Percentiles rank a stretch among this genome's conserved stretches.
Evolutionary conservation across 2,329 filamentous ascomycete species (phyloP).

Genomic region (Pseudogymnoascus destructans): DNA sequence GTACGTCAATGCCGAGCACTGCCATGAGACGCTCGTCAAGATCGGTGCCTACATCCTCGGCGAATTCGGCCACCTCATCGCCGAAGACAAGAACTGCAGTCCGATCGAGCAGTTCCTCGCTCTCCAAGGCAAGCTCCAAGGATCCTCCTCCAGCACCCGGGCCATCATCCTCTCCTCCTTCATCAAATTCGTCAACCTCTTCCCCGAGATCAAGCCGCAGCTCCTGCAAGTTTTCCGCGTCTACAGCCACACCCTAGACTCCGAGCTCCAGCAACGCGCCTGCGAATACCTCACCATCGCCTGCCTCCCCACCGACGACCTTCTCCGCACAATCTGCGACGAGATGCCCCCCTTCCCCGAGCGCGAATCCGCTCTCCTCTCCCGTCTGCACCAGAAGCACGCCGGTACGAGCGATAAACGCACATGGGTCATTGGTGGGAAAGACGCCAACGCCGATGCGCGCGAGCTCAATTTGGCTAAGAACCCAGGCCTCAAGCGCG

Average conservation of each 20-base stretch:
- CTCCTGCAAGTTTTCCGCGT: constrained; percentile 78
- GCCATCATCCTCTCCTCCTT: constrained; percentile 93
- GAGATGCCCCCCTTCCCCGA: constrained; percentile 99
- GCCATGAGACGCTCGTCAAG: constrained; percentile 94
- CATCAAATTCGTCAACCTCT: constrained; percentile 95
- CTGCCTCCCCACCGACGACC: constrained; percentile 74
- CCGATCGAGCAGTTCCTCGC: constrained; percentile 96
- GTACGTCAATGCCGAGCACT: constrained; percentile 84
- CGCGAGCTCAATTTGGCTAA: constrained; percentile 71
- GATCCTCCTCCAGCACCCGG: constrained; percentile 76
- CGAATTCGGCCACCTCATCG: constrained; percentile 93
- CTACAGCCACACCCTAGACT: constrained; percentile 89
- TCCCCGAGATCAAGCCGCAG: constrained; percentile 96
- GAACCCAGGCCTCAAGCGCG: constrained; percentile 69
- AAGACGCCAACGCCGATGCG: constrained; percentile 76
- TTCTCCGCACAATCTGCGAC: constrained; percentile 86
- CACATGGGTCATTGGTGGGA: constrained; percentile 95
- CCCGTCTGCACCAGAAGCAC: constrained; percentile 87
- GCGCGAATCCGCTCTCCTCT: constrained; percentile 79
- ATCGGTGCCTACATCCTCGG: constrained; percentile 93
- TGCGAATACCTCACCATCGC: constrained; percentile 88
- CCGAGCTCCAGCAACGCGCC: constrained; percentile 88
- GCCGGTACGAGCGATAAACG: constrained; percentile 85
- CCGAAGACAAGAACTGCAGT: constrained; percentile 81
- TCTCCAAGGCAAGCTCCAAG: constrained; percentile 76